Percentiles rank a stretch among this genome's conserved stretches.
Conservation (phyloP, 257 asterid species). For the Forsythia viridissima region DNA sequence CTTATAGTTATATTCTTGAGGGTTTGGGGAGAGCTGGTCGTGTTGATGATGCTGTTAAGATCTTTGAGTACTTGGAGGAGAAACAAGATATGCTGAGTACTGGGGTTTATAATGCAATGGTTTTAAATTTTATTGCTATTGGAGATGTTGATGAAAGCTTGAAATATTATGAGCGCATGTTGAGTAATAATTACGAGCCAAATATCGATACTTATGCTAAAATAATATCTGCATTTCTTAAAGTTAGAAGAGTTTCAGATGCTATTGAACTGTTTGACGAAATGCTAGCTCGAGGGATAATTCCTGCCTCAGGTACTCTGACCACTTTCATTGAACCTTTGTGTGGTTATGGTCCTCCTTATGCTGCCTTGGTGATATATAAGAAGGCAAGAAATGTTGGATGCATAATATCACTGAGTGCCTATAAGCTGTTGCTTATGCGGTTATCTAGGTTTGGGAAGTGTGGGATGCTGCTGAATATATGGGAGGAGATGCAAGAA, state of each 20-base stretch:
- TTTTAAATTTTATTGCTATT: slow-evolving; percentile 50
- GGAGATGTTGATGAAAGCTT: slow-evolving; percentile 61
- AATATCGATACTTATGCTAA: slow-evolving; percentile 62
- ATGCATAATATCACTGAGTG: slow-evolving; percentile 59
- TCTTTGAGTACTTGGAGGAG: slow-evolving; percentile 59
- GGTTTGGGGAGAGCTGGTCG: slow-evolving; percentile 81
- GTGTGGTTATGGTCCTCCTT: slow-evolving; percentile 92
- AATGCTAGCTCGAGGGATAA: slow-evolving; percentile 64
- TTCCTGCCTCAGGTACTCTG: slow-evolving; percentile 65
- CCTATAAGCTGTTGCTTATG: slow-evolving; percentile 74
- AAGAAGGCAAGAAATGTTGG: slow-evolving; percentile 77
- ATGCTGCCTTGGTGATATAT: slow-evolving; percentile 82
- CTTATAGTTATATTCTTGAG: slow-evolving; percentile 65
- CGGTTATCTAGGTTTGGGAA: slow-evolving; percentile 86
- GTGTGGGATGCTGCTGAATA: slow-evolving; percentile 67
- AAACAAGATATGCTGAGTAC: slow-evolving; percentile 37
- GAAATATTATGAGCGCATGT: slow-evolving; percentile 55
- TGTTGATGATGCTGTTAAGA: slow-evolving; percentile 56
- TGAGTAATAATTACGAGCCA: slow-evolving; percentile 46
- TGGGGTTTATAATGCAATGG: slow-evolving; percentile 78
- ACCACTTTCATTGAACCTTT: slow-evolving; percentile 66
- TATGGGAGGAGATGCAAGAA: slow-evolving; percentile 86
- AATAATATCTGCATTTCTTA: slow-evolving; percentile 56
- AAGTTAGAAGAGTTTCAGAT: slow-evolving; percentile 72
- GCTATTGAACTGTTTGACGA: slow-evolving; percentile 82